Evolutionary conservation across 2,329 filamentous ascomycete species (phyloP).

Genomic region (Grosmannia serpens): DNA sequence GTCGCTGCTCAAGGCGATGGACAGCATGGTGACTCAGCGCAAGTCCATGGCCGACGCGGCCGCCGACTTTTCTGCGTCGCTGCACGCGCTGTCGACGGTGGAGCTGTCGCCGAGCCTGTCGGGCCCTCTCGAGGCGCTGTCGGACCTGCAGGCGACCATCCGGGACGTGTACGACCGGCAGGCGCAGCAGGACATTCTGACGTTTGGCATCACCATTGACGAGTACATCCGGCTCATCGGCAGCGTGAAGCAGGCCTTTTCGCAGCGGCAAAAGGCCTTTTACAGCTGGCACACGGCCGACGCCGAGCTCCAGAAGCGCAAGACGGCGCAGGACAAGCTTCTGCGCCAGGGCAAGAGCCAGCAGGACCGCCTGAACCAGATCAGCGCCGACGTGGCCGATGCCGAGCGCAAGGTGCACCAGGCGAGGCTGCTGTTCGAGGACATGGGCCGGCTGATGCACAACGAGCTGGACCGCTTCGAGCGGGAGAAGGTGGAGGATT

Average conservation of each 20-base stretch:
- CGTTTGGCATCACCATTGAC: constrained; percentile 92
- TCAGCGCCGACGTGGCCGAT: constrained; percentile 87
- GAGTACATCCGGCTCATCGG: constrained; percentile 96
- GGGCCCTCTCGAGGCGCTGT: constrained; percentile 78
- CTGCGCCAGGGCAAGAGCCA: constrained; percentile 88
- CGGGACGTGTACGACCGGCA: constrained; percentile 92
- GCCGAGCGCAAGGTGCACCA: constrained; percentile 89
- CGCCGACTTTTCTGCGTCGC: constrained; percentile 80
- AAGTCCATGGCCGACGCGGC: constrained; percentile 91
- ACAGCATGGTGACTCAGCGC: constrained; percentile 81
- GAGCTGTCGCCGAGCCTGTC: constrained; percentile 85
- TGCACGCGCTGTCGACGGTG: constrained; percentile 86
- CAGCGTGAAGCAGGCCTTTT: constrained; percentile 86
- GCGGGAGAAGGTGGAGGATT: constrained; percentile 95
- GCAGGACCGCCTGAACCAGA: constrained; percentile 87
- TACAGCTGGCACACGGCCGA: constrained; percentile 90
- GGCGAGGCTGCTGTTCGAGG: constrained; percentile 80
- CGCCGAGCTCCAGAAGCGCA: constrained; percentile 80
- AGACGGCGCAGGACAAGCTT: constrained; percentile 84
- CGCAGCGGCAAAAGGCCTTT: constrained; percentile 88
- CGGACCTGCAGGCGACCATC: constrained; percentile 87
- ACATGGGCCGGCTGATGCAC: constrained; percentile 92
- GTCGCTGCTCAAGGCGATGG: constrained; percentile 82
- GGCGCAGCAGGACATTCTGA: constrained; percentile 92
- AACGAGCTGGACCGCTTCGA: constrained; percentile 89